Percentiles rank a stretch among this genome's conserved stretches.
These are phyloP conservation scores for Metschnikowia shivogae DNA, from an alignment of 805 yeast species.

Conservation along the genomic window DNA sequence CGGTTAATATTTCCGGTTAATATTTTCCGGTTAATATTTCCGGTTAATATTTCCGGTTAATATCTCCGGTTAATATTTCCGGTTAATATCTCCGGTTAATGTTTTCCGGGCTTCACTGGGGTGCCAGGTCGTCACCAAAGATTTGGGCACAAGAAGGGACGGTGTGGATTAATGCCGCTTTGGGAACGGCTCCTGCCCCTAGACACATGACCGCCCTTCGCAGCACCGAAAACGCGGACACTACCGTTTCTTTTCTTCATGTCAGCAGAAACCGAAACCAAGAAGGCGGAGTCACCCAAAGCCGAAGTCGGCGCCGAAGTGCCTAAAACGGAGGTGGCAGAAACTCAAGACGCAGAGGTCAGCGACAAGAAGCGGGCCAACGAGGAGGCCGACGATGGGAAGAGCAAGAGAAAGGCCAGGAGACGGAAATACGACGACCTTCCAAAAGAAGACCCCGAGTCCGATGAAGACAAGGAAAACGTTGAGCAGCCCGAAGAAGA, in stretches of 20 bases:
- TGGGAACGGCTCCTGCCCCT: too few species aligned
- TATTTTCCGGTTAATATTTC: too few species aligned
- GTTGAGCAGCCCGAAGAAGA: slow-evolving; percentile 45
- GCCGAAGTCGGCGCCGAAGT: slow-evolving; percentile 10
- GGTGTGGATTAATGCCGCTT: too few species aligned
- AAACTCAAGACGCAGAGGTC: not conserved
- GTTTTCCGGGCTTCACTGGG: too few species aligned
- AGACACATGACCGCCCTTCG: too few species aligned
- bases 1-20: too few species aligned
- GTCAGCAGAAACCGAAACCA: slow-evolving; percentile 3
- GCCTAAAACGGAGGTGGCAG: slow-evolving; percentile 10
- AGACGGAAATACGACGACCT: slow-evolving; percentile 58
- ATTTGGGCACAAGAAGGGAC: too few species aligned
- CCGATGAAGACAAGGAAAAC: slow-evolving; percentile 31
- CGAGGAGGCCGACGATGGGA: slow-evolving; percentile 15
- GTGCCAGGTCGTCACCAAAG: too few species aligned
- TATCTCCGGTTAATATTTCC: too few species aligned
- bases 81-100: too few species aligned
- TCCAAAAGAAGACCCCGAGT: slow-evolving; percentile 48
- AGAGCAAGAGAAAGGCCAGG: slow-evolving; percentile 49
- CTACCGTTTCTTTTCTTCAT: not conserved
- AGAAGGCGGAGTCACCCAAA: slow-evolving; percentile 1
- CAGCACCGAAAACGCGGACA: too few species aligned
- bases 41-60: too few species aligned
- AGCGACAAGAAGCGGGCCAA: slow-evolving; percentile 1